Evolutionary conservation across 2,329 filamentous ascomycete genomes (phyloP), one percentile per base, ranked within the genome.

Genomic region (Cercospora sojina): DNA sequence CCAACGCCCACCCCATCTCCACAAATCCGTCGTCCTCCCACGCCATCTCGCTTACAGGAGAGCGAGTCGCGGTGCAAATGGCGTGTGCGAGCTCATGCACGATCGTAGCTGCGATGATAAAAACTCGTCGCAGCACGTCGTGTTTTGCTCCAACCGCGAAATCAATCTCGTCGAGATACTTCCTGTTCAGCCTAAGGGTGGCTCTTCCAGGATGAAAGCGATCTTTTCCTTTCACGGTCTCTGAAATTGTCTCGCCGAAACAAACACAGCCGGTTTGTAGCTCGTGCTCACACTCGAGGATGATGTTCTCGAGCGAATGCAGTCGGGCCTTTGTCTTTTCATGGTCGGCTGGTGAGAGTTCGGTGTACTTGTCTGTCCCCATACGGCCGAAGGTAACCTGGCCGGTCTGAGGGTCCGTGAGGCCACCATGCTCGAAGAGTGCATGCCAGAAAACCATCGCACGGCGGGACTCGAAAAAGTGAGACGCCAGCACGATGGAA

Each of bases 51-150:
- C 25, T 27, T 2, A 7, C 2, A 5, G 18, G 20, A 2, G 31
- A 55, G 5, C 58, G 20, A 5, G 7, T 16, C 10, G 59, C 59
- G 4, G 25, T 27, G 49, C 31, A 43, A 3, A 63, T 20, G 9
- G 64, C 59, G 43, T 66, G 64, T 20, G 64, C 59, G 25, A 66
- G 35, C 32, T 66, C 64, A 13, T 66, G 64, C 20, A 66, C 31
- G 16, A 66, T 20, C 7, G 32, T 62, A n/a, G 49, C 16, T 3
- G 59, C 64, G 9, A 62, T 16, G 5, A 47, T 49, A 59, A 66
- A 51, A 51, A 51, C 43, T 18, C 64, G 27, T 27, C 60, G 47
- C 47, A 55, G 20, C 16, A 62, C 27, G 2, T 16, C 18, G n/a
- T 35, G 29, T 35, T 16, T 18, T n/a, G 16, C 31, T 35, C 18